These are phyloP conservation scores for Lecanicillium sp. DNA, from an alignment of 2,329 filamentous ascomycete genomes.

Conservation along the genomic window DNA sequence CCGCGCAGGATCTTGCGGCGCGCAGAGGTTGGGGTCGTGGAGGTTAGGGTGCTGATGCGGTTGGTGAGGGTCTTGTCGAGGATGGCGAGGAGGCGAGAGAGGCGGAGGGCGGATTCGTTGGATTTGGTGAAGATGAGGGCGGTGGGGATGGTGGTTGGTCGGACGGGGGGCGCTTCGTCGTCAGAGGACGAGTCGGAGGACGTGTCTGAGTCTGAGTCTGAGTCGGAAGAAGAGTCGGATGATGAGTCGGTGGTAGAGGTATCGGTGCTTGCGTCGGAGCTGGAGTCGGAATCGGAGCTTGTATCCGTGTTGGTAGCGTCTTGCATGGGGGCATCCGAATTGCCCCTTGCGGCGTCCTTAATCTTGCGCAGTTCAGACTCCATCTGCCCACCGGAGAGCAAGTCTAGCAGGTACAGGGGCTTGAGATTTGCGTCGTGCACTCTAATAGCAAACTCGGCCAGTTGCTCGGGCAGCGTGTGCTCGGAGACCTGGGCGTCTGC, in stretches of 20 bases:
- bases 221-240: conserved; percentile 25
- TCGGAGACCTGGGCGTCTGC: conserved; percentile 34
- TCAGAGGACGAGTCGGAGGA: neutral
- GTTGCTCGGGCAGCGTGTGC: conserved; percentile 50
- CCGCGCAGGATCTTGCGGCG: conserved; percentile 59
- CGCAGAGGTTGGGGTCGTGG: conserved; percentile 64
- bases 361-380: conserved; percentile 12
- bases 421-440: conserved; percentile 64
- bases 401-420: conserved; percentile 75
- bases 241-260: conserved; percentile 14
- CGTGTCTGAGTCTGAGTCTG: conserved; percentile 21
- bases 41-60: conserved; percentile 64
- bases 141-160: conserved; percentile 26
- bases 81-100: conserved; percentile 70
- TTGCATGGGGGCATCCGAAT: neutral
- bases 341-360: neutral
- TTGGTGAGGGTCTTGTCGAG: conserved; percentile 51
- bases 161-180: conserved; percentile 8
- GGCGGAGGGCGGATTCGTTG: conserved; percentile 78
- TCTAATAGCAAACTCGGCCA: conserved; percentile 60
- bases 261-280: conserved; percentile 12
- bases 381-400: conserved; percentile 55
- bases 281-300: conserved; percentile 26
- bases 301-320: conserved; percentile 22
- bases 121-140: conserved; percentile 85